Base-by-base conservation (phyloP, 208 protist genomes). In the Balamuthia mandrillaris region DNA sequence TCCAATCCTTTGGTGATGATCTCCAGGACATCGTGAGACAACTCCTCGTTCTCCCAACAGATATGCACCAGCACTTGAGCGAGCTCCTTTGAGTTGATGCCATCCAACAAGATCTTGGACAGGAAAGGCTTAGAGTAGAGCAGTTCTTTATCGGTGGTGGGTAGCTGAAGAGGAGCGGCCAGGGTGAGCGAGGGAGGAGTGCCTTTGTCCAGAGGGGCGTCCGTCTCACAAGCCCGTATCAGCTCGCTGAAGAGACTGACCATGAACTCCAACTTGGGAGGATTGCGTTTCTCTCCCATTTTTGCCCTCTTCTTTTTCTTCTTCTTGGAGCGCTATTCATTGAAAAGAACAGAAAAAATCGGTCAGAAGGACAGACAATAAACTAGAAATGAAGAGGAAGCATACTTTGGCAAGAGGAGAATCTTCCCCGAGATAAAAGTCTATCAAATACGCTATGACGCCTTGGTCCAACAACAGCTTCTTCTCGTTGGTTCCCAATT, bases 211-310 rank as follows among this genome's bases (percentile, higher is more conserved):
- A 18, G 27, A 21, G 70, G 21, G 3, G 42, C 79, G n/a, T 72
- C 78, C 9, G 86, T 89, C 16, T 77, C 47, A 35, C 65, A 81
- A 29, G 42, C 58, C 24, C 27, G 47, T 24, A 81, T 45, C 14
- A 89, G 29, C 10, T 58, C 75, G 24, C 44, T 47, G 24, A 89
- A 21, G 12, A 72, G 45, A 14, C 81, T 65, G 0, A 89, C 47
- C 21, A 81, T 60, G n/a, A 54, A 60, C 16, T 37, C n/a, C 42
- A 74, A 51, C n/a, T 72, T 65, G 51, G 86, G 86, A 9, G 37
- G 39, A 21, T 35, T 81, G 21, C 77, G 85, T 72, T 89, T 90
- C 39, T 91, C 87, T 49, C 89, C 89, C 89, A 91, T 91, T 44
- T 89, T 90, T 3, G 44, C 63, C 29, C 70, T 88, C 54, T 81